These are phyloP conservation scores for Tinospora cordifolia DNA, from an alignment of 164 flowering plant species.

Conservation along the genomic window DNA sequence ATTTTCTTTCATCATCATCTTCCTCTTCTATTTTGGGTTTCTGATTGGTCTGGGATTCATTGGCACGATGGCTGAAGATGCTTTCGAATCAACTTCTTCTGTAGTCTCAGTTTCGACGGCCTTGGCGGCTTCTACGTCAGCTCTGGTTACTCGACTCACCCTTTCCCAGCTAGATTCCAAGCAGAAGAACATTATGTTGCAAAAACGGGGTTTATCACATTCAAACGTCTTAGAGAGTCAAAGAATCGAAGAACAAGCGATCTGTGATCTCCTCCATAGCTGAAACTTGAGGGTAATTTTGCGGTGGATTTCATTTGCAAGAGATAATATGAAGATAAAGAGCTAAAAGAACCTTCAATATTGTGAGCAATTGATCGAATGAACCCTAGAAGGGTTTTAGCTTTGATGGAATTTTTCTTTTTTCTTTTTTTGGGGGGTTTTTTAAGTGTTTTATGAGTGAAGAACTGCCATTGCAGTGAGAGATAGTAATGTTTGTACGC, in stretches of 20 bases:
- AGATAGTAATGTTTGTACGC: neutral
- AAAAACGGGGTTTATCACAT: constrained; percentile 22
- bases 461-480: neutral
- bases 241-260: constrained; percentile 32
- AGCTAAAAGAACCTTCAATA: constrained; percentile 45
- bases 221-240: constrained; percentile 30
- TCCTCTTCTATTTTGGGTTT: no score
- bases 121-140: constrained; percentile 27
- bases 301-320: constrained; percentile 12
- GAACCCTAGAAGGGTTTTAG: constrained; percentile 6
- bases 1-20: neutral
- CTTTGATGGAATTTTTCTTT: neutral
- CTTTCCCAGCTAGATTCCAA: constrained; percentile 58
- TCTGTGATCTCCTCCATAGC: constrained; percentile 17
- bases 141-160: constrained; percentile 28
- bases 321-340: constrained; percentile 23
- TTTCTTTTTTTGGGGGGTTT: no score
- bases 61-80: constrained; percentile 65
- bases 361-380: constrained; percentile 8
- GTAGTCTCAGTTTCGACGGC: constrained; percentile 22
- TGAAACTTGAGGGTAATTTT: constrained; percentile 14
- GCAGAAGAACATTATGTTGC: constrained; percentile 50
- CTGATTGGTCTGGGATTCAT: constrained; percentile 55
- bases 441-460: neutral
- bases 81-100: constrained; percentile 40